Evolutionary conservation across 345 rosid species (phyloP), one percentile per base, ranked within the genome.

Genomic region (Raphanus sativus): DNA sequence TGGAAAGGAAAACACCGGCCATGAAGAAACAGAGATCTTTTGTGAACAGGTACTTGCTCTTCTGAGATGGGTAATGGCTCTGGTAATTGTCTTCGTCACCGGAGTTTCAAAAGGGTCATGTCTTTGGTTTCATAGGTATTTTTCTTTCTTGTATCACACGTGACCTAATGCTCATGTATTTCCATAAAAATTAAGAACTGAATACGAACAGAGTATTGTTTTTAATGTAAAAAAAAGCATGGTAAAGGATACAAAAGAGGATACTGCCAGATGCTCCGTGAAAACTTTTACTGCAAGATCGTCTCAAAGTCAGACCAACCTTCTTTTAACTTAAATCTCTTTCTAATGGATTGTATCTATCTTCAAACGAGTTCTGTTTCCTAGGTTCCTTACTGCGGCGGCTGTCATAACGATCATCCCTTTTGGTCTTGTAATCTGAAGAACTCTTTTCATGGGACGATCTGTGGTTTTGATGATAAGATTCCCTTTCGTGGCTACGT

Each of bases 221-320:
- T 59, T 60, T 24, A 38, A 38, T 38, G 15, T 42, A 21, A 21
- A 73, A 21, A 21, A 73, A 80, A 24, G 1, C 56, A 63, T 34
- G 74, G 50, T 55, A 0, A 87, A 90, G 96, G 99, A 94, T 94
- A 94, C 89, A 86, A 77, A 83, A 83, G 83, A 92, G 98, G 98
- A 92, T 94, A 32, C 34, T 32, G 42, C 42, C 11, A n/a, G 42
- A 38, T 38, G 11, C 42, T 38, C 11, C 42, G 42, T 8, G 11
- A 1, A 2, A 38, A 38, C 42, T 38, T 38, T 38, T 38, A 38
- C 42, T 38, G 12, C 42, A 38, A 38, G 42, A 38, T 38, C 0
- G 42, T 8, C 42, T 8, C 12, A 38, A 38, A 38, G 42, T 9
- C 42, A 38, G 11, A 8, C 3, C 42, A 8, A 38, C 42, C 34